Conservation (phyloP, 2,329 filamentous ascomycete genomes). For the Tolypocladium amazonense region DNA sequence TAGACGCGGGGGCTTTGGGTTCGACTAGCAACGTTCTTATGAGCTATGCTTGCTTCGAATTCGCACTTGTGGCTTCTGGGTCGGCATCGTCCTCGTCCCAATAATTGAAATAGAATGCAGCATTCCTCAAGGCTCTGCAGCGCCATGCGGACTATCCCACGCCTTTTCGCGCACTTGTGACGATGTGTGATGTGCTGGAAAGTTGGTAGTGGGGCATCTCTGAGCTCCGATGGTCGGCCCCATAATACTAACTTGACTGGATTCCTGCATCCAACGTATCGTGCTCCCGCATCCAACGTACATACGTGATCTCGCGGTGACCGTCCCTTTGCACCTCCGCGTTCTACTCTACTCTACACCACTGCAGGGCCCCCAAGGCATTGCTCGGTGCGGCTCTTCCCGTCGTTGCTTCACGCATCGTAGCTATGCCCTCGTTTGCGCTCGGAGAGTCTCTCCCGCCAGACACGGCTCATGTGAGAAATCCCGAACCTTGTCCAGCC, state of each 20-base stretch:
- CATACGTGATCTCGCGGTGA: background rate
- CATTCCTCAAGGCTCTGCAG: background rate
- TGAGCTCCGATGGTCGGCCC: background rate
- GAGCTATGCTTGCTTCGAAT: background rate
- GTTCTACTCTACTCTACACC: background rate
- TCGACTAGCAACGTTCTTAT: background rate
- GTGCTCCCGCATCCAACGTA: background rate
- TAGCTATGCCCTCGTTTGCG: slow-evolving; percentile 35
- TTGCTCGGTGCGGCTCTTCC: background rate
- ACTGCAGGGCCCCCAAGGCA: background rate
- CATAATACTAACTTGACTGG: background rate
- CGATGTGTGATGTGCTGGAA: background rate
- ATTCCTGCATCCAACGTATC: background rate
- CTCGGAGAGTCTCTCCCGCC: slow-evolving; percentile 66
- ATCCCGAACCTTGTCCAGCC: background rate
- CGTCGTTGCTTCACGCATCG: slow-evolving; percentile 2
- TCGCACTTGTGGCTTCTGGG: background rate
- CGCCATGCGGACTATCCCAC: background rate
- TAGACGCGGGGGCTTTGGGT: background rate
- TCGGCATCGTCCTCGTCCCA: background rate
- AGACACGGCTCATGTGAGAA: slow-evolving; percentile 66
- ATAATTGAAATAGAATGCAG: background rate
- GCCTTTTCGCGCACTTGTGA: background rate
- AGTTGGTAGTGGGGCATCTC: background rate
- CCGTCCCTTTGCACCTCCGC: background rate